Base-by-base conservation (phyloP, 768 basidiomycete genomes). In the Serendipita sp. region DNA sequence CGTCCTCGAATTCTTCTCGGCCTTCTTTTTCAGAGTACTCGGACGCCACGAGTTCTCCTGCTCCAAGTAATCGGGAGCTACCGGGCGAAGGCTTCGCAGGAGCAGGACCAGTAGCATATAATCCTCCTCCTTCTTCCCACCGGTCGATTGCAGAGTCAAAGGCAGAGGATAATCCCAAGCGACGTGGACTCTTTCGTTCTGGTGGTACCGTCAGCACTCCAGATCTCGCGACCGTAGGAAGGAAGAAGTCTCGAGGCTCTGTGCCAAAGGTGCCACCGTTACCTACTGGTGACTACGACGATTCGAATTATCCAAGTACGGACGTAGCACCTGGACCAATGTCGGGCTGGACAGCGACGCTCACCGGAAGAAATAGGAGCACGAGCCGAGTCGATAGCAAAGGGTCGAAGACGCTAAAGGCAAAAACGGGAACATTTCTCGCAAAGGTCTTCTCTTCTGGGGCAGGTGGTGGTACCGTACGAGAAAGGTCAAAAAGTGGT, bases 171-270 rank as follows among this genome's bases (percentile, higher is more conserved):
- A 38, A n/a, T n/a, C 82, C 81, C 5, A 88, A 88, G 71, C 81
- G 90, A 48, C 81, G 90, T 58, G 89, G 87, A 65, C 82, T 96
- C 75, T 93, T 92, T 71, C 79, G 93, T 63, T 86, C 88, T 20
- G 79, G 88, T 11, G 53, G 22, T 4, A 94, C 90, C 5, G 87
- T 91, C 34, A 90, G 88, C 68, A 91, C 87, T 70, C 94, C 93
- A 28, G 93, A 97, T 73, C 78, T 96, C 22, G 90, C 90, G 3
- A 92, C 90, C 9, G 78, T 96, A 61, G 72, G 93, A 61, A 79
- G 85, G 65, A 93, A 92, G 73, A 90, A 85, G 73, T 86, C n/a
- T n/a, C 86, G 68, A 76, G 82, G 82, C 20, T 79, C 75, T 0
- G 73, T 76, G 42, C 69, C 79, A 24, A 70, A 71, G 14, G 60